Percentiles rank a stretch among this genome's conserved stretches.
Conservation (phyloP, 345 rosid genomes). For the Camelina hispida region DNA sequence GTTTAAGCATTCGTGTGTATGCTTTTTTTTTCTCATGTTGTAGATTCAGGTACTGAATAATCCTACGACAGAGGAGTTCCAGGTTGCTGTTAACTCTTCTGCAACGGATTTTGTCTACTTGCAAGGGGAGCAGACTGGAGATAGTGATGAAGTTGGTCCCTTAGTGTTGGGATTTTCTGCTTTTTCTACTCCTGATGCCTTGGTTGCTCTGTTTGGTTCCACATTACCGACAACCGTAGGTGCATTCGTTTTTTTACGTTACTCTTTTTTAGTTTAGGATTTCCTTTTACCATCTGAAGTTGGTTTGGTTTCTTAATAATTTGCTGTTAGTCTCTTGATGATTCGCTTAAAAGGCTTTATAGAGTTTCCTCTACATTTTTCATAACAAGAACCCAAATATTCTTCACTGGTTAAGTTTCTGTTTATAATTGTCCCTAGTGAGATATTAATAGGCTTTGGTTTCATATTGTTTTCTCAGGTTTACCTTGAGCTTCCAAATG, state of each 20-base stretch:
- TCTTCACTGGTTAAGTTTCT: not conserved
- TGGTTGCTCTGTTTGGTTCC: conserved; percentile 74
- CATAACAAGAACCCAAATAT: conserved; percentile 1
- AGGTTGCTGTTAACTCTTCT: conserved; percentile 56
- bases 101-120: conserved; percentile 81
- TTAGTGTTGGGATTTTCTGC: conserved; percentile 65
- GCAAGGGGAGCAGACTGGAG: conserved; percentile 73
- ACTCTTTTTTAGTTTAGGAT: conserved; percentile 17
- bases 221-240: conserved; percentile 85
- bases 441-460: conserved; percentile 19
- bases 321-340: not conserved
- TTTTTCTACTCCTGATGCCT: conserved; percentile 72
- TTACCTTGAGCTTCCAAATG: conserved; percentile 80
- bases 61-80: conserved; percentile 79
- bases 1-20: conserved; percentile 19
- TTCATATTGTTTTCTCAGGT: conserved; percentile 55
- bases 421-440: conserved; percentile 1
- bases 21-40: conserved; percentile 39
- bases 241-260: conserved; percentile 31
- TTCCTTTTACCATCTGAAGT: conserved; percentile 22
- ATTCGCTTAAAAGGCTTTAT: not conserved
- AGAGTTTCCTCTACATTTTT: not conserved
- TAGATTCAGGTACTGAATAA: conserved; percentile 82
- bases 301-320: not conserved
- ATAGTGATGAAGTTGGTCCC: conserved; percentile 73